Evolutionary conservation across 2,329 filamentous ascomycete species (phyloP).

Genomic region (Arthroderma sp.): DNA sequence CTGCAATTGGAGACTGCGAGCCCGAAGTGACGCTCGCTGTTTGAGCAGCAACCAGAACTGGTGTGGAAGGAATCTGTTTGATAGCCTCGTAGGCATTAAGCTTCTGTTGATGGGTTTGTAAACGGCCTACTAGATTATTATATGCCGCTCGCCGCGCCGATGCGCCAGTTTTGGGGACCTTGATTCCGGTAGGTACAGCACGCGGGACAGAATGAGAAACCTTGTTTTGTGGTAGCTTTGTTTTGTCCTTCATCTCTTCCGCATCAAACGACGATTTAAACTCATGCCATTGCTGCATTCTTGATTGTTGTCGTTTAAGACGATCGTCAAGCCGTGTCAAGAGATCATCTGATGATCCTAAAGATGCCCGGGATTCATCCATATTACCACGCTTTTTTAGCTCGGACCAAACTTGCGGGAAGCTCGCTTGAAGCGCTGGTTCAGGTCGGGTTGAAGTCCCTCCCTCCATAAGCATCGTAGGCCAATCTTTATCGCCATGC

Average conservation of each 20-base stretch:
- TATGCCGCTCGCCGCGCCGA: no score
- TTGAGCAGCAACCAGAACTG: no score
- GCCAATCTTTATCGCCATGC: constrained; percentile 64
- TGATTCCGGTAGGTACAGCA: no score
- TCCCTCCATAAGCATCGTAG: constrained; percentile 56
- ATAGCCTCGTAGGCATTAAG: no score
- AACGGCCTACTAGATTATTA: no score
- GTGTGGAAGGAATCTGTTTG: no score
- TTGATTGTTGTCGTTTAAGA: constrained; percentile 51
- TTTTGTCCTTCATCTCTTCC: constrained; percentile 7
- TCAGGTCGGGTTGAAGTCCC: constrained; percentile 46
- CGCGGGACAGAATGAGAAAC: no score
- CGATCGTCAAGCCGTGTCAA: constrained; percentile 59
- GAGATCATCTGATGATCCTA: constrained; percentile 19
- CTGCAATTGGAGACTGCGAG: not conserved
- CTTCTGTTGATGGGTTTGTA: no score
- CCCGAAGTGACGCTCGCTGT: no score
- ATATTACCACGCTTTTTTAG: constrained; percentile 43
- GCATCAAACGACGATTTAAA: constrained; percentile 37
- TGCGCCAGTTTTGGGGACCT: no score
- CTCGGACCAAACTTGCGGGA: constrained; percentile 57
- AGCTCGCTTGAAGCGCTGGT: constrained; percentile 51
- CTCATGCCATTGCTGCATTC: constrained; percentile 61
- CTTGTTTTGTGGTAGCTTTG: not conserved
- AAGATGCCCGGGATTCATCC: constrained; percentile 25